Evolutionary conservation across 441 rosid species (phyloP), one percentile per base, ranked within the genome.

Genomic region (Populus tomentosa): DNA sequence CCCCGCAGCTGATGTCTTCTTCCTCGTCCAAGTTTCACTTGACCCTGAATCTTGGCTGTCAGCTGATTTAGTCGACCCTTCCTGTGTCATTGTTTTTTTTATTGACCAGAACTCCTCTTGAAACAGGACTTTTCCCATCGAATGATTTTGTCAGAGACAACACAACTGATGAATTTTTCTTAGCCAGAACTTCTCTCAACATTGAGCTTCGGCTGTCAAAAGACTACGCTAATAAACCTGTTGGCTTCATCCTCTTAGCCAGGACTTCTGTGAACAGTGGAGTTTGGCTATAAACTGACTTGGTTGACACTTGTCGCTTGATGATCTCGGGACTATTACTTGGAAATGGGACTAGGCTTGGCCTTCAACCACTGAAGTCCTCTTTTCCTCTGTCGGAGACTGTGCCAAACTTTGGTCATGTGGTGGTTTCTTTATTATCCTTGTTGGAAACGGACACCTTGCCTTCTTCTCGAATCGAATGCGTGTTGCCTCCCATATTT

Each of bases 401-500:
- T 11, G 0, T 11, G 63, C 70, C 30, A 85, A 81, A 26, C 62
- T 81, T 74, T 35, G 77, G 40, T 71, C 75, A 71, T 76, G 81
- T 30, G 80, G 74, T 23, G 77, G 81, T 81, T 82, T 84, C 71
- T 73, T 83, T 13, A 59, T 26, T 16, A 71, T 73, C 77, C 90
- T 90, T 78, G 79, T 88, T 9, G 16, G 77, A 70, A 81, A 77
- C 26, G 83, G 80, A 73, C 8, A 78, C 53, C 85, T 83, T 73
- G 88, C 80, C 77, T 88, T 84, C 71, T 83, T 83, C 82, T 30
- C 4, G 32, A 24, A 24, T 89, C 86, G 35, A 71, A 65, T 67
- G 50, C 90, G 73, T 90, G 87, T 64, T 82, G 85, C 76, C 70
- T 85, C 71, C 96, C 97, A 40, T 82, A 90, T 81, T 96, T 96